phyloP scores from a whole-genome alignment of 2,329 filamentous ascomycete genomes.

The Microcyclospora tardicrescens region DNA sequence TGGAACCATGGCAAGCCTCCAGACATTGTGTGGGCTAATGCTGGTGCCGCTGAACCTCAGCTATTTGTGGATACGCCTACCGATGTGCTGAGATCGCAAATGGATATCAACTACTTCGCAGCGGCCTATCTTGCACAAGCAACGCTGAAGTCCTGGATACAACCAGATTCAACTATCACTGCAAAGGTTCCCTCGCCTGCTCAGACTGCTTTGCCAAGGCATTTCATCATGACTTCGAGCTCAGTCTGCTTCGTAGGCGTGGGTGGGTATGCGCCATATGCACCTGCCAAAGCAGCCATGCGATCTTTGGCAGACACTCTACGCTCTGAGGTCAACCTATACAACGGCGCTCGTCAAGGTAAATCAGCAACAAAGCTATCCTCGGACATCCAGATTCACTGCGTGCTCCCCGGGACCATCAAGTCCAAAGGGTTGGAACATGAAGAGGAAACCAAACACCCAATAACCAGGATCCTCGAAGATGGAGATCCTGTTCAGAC shows the following conservation, averaged over 20 bases:
- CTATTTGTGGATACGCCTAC: slow-evolving; percentile 67
- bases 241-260: slow-evolving; percentile 62
- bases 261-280: slow-evolving; percentile 72
- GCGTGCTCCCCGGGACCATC: slow-evolving; percentile 77
- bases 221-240: slow-evolving; percentile 81
- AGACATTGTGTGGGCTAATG: slow-evolving; percentile 85
- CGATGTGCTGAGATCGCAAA: slow-evolving; percentile 56
- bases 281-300: slow-evolving; percentile 73
- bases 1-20: slow-evolving; percentile 67
- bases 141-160: slow-evolving; percentile 62
- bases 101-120: slow-evolving; percentile 89
- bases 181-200: background rate
- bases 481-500: slow-evolving; percentile 68
- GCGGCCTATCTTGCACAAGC: slow-evolving; percentile 76
- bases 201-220: slow-evolving; percentile 43
- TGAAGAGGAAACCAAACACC: slow-evolving; percentile 70
- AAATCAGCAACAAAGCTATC: slow-evolving; percentile 22
- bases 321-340: slow-evolving; percentile 71
- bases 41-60: slow-evolving; percentile 59
- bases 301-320: slow-evolving; percentile 72
- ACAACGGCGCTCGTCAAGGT: slow-evolving; percentile 49
- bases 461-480: slow-evolving; percentile 66
- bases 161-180: slow-evolving; percentile 23
- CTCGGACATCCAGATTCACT: slow-evolving; percentile 60
- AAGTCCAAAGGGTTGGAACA: slow-evolving; percentile 58